These are phyloP conservation scores for Plectranthus barbatus DNA, from an alignment of 257 asterid genomes.

Conservation along the genomic window DNA sequence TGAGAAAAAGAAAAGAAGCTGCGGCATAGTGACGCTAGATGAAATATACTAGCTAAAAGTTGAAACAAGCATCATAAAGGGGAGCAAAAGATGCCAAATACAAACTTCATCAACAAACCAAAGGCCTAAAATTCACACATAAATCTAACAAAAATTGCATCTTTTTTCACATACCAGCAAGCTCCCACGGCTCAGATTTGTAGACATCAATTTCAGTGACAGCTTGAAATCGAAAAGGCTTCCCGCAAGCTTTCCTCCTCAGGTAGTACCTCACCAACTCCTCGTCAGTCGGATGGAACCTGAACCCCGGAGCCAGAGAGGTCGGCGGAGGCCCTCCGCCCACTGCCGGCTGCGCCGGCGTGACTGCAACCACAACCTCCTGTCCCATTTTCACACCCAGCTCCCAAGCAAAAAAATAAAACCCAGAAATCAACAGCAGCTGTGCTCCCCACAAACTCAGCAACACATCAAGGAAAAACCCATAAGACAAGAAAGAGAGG, in stretches of 20 bases:
- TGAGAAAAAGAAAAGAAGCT: not conserved
- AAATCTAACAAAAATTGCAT: not conserved
- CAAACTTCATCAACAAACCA: not conserved
- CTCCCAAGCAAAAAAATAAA: not conserved
- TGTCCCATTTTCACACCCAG: constrained; percentile 38
- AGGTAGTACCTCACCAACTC: constrained; percentile 63
- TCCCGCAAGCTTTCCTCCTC: constrained; percentile 73
- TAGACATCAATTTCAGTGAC: constrained; percentile 83
- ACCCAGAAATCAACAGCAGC: not conserved
- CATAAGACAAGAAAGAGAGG: not conserved
- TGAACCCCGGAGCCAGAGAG: constrained; percentile 78
- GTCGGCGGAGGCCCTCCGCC: constrained; percentile 36
- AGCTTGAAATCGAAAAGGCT: constrained; percentile 74
- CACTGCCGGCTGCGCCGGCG: constrained; percentile 25
- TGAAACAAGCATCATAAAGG: not conserved
- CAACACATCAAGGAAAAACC: constrained; percentile 12
- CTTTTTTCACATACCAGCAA: constrained; percentile 38
- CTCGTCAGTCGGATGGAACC: constrained; percentile 66
- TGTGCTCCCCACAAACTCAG: constrained; percentile 18
- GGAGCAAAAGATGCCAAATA: not conserved
- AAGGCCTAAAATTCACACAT: no score
- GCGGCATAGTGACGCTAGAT: constrained; percentile 7
- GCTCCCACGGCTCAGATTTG: constrained; percentile 96
- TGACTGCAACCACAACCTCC: constrained; percentile 29
- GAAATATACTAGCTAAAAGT: not conserved